Base-by-base conservation (phyloP, 805 yeast species). In the Lachancea mirantina region DNA sequence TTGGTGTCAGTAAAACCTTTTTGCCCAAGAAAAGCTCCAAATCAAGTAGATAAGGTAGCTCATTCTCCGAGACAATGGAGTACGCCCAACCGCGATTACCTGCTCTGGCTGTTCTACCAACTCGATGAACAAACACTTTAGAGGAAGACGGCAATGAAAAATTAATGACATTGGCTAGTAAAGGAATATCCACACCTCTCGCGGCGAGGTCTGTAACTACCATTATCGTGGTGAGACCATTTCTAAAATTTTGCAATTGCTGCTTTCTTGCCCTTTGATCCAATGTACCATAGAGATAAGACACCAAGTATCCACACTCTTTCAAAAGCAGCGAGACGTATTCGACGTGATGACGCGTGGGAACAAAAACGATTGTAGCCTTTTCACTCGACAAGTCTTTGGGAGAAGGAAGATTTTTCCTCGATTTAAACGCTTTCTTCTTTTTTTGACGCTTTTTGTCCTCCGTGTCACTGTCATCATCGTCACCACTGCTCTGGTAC, bases 201-300 rank as follows among this genome's bases (percentile, higher is more conserved):
- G 98, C 98, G 16, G 95, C 95, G 43, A 84, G 97, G 67, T 92
- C 98, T 1, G 98, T 92, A 35, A 92, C 99, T 7, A 92, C 96
- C 55, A 92, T 60, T n/a, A 92, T 57, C 19, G 83, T 76, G 4
- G 96, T 76, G 28, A 82, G 65, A 1, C 96, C 98, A 2, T 78
- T 66, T 47, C 95, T 68, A 61, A 92, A 92, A 46, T 85, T 78
- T 50, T 79, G 71, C 31, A 92, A 64, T 55, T 92, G 97, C 46
- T 82, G 79, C 40, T 79, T 78, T 69, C 99, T 79, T 1, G 98
- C 98, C 47, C 76, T 79, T 55, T 92, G 98, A 61, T 92, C 97
- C 41, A 92, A 68, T 1, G 96, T 73, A 58, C 99, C 97, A 54
- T 92, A 92, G 42, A 89, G 84, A 50, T 78, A 87, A 2, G 98